Base-by-base conservation (phyloP, 768 basidiomycete species). In the Inosperma sp. region DNA sequence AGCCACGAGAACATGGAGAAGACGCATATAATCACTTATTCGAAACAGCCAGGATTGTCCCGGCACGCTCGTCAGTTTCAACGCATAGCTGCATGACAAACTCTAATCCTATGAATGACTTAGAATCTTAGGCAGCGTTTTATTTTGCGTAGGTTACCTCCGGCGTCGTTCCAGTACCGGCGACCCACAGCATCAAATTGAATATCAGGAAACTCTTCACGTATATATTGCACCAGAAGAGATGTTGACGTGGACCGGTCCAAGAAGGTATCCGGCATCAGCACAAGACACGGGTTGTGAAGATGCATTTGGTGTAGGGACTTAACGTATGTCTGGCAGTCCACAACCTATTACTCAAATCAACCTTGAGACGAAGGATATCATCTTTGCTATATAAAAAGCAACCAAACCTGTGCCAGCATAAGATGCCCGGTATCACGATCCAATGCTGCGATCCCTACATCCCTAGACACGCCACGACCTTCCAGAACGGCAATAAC, bases 241-340 rank as follows among this genome's bases (percentile, higher is more conserved):
- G 84, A 86, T 0, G 80, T 76, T 4, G 71, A 69, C 0, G 61
- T 59, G 0, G 75, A 63, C 33, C 72, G 71, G 1, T 59, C 17
- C 29, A 90, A 59, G 62, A 86, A 89, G 0, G 86, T 92, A 62
- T 93, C 89, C 2, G 91, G 91, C 17, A 94, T 80, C 14, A 95
- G 73, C 30, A 95, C 74, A 19, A 84, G 70, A 9, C 67, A 73
- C 0, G 93, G 93, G 4, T 69, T 72, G 56, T 92, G 85, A 8
- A 90, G 64, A 59, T 88, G 83, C 81, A 92, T 82, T 55, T 92
- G 89, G 60, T 92, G 88, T 16, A 93, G 66, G 0, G 89, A 88
- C 65, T 93, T 93, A 52, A 91, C 84, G 56, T 92, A 94, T 12
- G 92, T 93, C 49, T 88, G 83, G 51, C 86, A 86, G 62, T 96